Percentiles rank a stretch among this genome's conserved stretches.
Evolutionary conservation across 768 basidiomycete species (phyloP).

Genomic region (Coprinopsis cinerea): DNA sequence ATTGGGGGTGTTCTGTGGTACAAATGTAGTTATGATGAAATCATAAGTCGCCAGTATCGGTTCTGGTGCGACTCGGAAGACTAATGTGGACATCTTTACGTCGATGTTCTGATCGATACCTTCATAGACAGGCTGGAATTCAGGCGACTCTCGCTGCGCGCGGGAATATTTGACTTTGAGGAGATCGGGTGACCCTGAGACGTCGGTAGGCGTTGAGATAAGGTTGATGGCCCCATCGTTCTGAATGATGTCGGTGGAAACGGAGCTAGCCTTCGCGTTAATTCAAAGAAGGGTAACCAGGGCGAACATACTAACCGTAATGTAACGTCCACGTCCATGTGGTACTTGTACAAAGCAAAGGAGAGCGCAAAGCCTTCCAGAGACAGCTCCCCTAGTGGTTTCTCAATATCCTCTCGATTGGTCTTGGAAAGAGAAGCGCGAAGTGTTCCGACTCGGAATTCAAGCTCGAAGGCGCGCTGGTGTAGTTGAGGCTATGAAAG

Average conservation of each 20-base stretch:
- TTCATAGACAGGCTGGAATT: constrained; percentile 73
- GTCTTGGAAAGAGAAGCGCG: constrained; percentile 76
- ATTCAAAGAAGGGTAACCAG: not conserved
- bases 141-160: constrained; percentile 80
- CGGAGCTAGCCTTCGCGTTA: constrained; percentile 41
- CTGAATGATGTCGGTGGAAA: constrained; percentile 72
- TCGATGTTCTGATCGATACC: constrained; percentile 86
- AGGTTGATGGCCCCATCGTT: constrained; percentile 50
- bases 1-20: constrained; percentile 32
- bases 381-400: constrained; percentile 68
- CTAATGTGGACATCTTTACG: constrained; percentile 83
- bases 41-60: constrained; percentile 90
- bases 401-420: constrained; percentile 54
- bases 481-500: constrained; percentile 33
- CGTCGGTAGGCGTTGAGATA: constrained; percentile 52
- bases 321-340: constrained; percentile 81
- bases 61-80: constrained; percentile 84
- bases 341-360: constrained; percentile 73
- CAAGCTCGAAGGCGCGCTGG: constrained; percentile 71
- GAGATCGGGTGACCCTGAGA: constrained; percentile 50
- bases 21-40: constrained; percentile 97
- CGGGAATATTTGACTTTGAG: constrained; percentile 74
- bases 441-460: constrained; percentile 82
- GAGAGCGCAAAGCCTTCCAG: constrained; percentile 73
- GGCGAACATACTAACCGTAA: constrained; percentile 46